A percentile compares a stretch with the other conserved stretches of the same genome.
phyloP scores from a whole-genome alignment of 371 early-diverging fungal genomes.

The Lichtheimia ornata region DNA sequence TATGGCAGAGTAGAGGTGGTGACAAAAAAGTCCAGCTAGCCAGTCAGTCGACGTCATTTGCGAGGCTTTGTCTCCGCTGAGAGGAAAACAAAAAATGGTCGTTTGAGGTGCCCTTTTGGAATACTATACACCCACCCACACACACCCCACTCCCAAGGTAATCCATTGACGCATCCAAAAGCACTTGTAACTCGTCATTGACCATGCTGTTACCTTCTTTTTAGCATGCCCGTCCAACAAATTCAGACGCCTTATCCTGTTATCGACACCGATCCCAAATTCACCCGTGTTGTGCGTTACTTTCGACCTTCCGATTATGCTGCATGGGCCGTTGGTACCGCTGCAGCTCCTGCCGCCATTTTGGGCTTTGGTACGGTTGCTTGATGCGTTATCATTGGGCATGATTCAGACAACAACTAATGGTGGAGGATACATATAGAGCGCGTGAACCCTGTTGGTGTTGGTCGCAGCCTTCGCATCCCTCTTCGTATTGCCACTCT shows the following conservation, averaged over 20 bases:
- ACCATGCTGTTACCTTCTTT: not conserved
- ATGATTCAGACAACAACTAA: not conserved
- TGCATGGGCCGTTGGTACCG: conserved; percentile 68
- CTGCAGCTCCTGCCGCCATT: conserved; percentile 75
- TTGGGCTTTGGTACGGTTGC: conserved; percentile 67
- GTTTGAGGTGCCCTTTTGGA: no score
- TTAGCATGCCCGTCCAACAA: conserved; percentile 50
- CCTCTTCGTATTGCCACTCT: conserved; percentile 55
- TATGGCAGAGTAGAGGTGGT: no score
- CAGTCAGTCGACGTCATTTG: not conserved
- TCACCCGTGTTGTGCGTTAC: conserved; percentile 86
- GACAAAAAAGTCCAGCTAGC: not conserved
- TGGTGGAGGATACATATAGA: conserved; percentile 20
- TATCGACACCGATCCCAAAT: conserved; percentile 80
- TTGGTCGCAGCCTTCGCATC: conserved; percentile 46
- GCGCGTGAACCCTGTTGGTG: conserved; percentile 48
- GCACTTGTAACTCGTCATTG: no score
- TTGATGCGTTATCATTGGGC: conserved; percentile 14
- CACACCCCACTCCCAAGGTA: no score
- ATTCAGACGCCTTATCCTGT: conserved; percentile 61
- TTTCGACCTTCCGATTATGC: conserved; percentile 84
- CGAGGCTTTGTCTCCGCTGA: not conserved
- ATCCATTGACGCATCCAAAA: no score
- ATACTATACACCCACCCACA: no score
- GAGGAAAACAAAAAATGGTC: no score